Evolutionary conservation across 1,284 basidiomycete genomes (phyloP), one percentile per base, ranked within the genome.

Genomic region (Cryptococcus jaspeensis): DNA sequence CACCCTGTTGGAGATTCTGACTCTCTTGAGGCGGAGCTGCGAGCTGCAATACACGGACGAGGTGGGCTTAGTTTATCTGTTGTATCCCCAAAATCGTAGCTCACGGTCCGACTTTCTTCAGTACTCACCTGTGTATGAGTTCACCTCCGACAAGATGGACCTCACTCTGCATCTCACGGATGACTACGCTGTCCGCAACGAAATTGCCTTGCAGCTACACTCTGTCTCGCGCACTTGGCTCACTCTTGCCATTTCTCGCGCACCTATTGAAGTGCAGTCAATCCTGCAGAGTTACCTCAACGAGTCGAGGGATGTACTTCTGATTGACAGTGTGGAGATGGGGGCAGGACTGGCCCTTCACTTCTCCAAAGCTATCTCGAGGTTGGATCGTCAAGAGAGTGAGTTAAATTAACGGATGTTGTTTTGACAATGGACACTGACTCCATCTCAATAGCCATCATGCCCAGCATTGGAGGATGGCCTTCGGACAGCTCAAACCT

Each of bases 1-100:
- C 64, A 85, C 89, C 28, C 88, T 98, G 58, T 81, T 99, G 43
- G 96, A 99, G 73, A 87, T 92, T 43, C 81, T 99, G 57, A 97
- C 95, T 0, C 81, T 98, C 13, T 80, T 99, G 62, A 85, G 93
- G 54, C 84, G 86, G 51, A 86, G 89, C 1, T 94, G 92, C 72
- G 92, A 98, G 76, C 88, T 91, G 59, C 92, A 97, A 79, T 92
- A 86, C 70, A 81, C 85, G 11, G 92, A 97, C 76, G 95, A 98
- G 84, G 92, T 90, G 64, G 52, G 81, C 43, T 13, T 36, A 41
- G 39, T 32, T 40, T 20, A 11, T 12, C 55, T 18, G 36, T 32
- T 5, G 28, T 32, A 9, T 9, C 9, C 28, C 9, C 28, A 5
- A 9, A 32, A 32, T 9, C 9, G 5, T 9, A 32, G 9, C 9